Evolutionary conservation across 371 early-diverging fungal species (phyloP).

Genomic region (Haplosporangium sp.): DNA sequence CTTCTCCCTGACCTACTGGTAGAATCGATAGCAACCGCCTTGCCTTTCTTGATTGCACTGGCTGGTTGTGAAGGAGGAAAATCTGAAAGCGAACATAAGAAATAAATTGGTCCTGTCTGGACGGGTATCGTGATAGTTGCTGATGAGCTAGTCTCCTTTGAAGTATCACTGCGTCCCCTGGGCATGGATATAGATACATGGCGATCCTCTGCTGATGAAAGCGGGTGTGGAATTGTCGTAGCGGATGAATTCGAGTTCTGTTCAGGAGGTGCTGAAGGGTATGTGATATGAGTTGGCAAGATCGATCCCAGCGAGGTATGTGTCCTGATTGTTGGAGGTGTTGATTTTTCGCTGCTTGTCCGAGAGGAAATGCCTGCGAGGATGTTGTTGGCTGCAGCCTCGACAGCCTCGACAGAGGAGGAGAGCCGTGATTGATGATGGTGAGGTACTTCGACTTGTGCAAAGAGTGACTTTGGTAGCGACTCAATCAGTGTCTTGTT

Average conservation of each 20-base stretch:
- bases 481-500: conserved; percentile 43
- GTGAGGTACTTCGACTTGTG: conserved; percentile 32
- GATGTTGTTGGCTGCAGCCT: conserved; percentile 39
- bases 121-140: conserved; percentile 49
- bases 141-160: not conserved
- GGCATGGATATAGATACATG: conserved; percentile 25
- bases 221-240: not conserved
- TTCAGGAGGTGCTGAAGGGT: not conserved
- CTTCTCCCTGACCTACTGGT: conserved; percentile 3
- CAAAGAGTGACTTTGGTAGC: conserved; percentile 45
- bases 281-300: conserved; percentile 35
- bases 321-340: conserved; percentile 14
- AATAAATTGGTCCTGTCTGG: conserved; percentile 55
- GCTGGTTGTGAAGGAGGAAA: conserved; percentile 26
- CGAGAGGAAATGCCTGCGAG: conserved; percentile 42
- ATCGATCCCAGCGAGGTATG: conserved; percentile 38
- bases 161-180: not conserved
- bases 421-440: conserved; percentile 32
- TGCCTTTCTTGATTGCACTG: conserved; percentile 34
- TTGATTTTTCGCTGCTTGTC: conserved; percentile 12
- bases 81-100: conserved; percentile 48
- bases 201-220: not conserved
- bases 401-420: conserved; percentile 42
- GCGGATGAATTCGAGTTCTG: not conserved
- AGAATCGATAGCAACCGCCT: conserved; percentile 27